Conservation (phyloP, 768 basidiomycete species). For the Auriscalpium vulgare region DNA sequence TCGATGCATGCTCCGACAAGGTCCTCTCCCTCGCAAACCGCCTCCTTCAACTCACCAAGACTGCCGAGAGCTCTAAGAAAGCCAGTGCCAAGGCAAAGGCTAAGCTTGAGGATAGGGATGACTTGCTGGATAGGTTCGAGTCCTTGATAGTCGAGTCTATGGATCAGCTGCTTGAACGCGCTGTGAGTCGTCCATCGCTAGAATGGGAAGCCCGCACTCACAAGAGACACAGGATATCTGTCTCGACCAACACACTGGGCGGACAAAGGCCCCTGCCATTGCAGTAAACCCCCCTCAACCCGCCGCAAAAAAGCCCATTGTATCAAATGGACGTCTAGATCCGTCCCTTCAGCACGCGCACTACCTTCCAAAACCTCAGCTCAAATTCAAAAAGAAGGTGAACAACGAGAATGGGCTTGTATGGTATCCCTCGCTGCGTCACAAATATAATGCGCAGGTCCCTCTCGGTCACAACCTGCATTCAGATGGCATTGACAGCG, state of each 20-base stretch:
- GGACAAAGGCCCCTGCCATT: conserved; percentile 59
- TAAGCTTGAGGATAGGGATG: conserved; percentile 60
- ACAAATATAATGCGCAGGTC: conserved; percentile 80
- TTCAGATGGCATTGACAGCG: conserved; percentile 19
- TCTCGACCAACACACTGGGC: conserved; percentile 71
- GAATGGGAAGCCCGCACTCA: background rate
- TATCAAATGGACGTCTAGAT: conserved; percentile 39
- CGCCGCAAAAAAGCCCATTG: conserved; percentile 24
- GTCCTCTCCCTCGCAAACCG: conserved; percentile 61
- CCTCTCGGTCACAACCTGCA: conserved; percentile 62
- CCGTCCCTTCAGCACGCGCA: conserved; percentile 67
- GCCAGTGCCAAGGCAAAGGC: conserved; percentile 44
- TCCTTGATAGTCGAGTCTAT: conserved; percentile 71
- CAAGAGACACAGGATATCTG: conserved; percentile 59
- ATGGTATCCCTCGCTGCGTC: conserved; percentile 63
- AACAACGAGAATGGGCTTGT: conserved; percentile 49
- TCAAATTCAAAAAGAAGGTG: conserved; percentile 50
- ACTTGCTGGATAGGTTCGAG: conserved; percentile 79
- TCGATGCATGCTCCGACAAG: conserved; percentile 62
- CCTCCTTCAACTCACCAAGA: conserved; percentile 46
- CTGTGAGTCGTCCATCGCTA: conserved; percentile 38
- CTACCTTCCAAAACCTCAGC: conserved; percentile 75
- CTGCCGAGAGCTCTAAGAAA: conserved; percentile 28
- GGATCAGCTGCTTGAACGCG: conserved; percentile 79
- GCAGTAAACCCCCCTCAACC: conserved; percentile 36